Evolutionary conservation across 352 stramenopile species (phyloP).

Genomic region (Globisporangium splendens): DNA sequence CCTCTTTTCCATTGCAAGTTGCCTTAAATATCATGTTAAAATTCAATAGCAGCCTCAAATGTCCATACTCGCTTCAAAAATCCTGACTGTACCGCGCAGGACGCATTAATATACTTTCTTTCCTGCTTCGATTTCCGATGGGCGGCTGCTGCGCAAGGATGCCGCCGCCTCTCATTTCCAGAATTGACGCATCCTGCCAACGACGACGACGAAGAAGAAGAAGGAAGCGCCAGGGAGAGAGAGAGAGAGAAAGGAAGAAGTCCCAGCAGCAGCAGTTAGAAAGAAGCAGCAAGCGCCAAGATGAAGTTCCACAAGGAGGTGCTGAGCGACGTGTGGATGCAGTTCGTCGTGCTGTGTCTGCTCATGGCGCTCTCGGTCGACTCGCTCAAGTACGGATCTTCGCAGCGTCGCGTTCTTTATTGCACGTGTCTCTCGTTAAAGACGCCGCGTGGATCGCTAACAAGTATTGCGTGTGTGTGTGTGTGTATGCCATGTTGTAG

Average conservation of each 20-base stretch:
- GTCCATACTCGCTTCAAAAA: neutral
- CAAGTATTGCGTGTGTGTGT: neutral
- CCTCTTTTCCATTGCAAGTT: neutral
- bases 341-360: conserved; percentile 72
- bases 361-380: conserved; percentile 81
- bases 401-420: too few species aligned
- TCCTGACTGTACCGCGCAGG: neutral
- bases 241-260: neutral
- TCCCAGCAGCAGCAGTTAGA: neutral
- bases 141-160: neutral
- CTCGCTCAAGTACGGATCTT: conserved; percentile 74
- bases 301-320: conserved; percentile 83
- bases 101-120: neutral
- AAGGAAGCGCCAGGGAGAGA: neutral
- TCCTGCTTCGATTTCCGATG: conserved; percentile 1
- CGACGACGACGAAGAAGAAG: conserved; percentile 3
- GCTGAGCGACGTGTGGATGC: conserved; percentile 80
- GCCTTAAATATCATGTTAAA: too few species aligned
- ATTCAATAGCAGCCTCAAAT: neutral
- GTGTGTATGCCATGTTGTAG: conserved; percentile 19
- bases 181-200: conserved; percentile 7
- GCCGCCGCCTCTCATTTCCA: conserved; percentile 4
- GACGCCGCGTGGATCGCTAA: too few species aligned
- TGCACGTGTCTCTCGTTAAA: too few species aligned
- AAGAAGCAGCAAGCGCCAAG: conserved; percentile 1